Base-by-base conservation (phyloP, 345 rosid genomes). In the Citrus trifoliata region DNA sequence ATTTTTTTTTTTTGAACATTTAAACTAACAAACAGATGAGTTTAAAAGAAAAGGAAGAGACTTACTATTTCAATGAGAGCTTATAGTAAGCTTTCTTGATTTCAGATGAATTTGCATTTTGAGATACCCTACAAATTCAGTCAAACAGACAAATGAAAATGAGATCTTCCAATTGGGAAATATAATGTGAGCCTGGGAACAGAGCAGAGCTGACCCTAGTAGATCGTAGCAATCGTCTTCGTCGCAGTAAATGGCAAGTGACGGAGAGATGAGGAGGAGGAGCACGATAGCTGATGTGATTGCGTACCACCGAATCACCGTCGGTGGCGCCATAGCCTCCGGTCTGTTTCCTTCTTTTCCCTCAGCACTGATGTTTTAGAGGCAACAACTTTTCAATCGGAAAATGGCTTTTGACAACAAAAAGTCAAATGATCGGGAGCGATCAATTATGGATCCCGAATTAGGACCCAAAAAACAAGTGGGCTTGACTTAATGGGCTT, bases 141-240 rank as follows among this genome's bases (percentile, higher is more conserved):
- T 40, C 19, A 53, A 46, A 81, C 3, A 10, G 2, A 13, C 18
- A 68, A 53, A 56, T 40, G 6, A 10, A 65, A 60, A 59, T 30
- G 76, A 63, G 38, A 38, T 55, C 46, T 40, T 40, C 46, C 59
- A 79, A 24, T 37, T 27, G 9, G 22, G 42, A 65, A n/a, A 33
- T 18, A 64, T 12, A 63, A 67, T 28, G 33, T 62, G 79, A 82
- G 58, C 58, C 58, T 0, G 21, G 69, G 80, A 63, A 10, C 6
- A 9, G 48, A 63, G 21, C 27, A 1, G 48, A 80, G 73, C 85
- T 67, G 88, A 93, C 98, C 92, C 93, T 48, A 96, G 89, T 27
- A 94, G 92, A 86, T 95, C 99, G 79, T 96, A 94, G 82, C 99
- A 96, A 85, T 96, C 97, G 83, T 94, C 98, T 66, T 92, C 97